Evolutionary conservation across 2,329 filamentous ascomycete genomes (phyloP).

Genomic region (Pseudopithomyces chartarum): DNA sequence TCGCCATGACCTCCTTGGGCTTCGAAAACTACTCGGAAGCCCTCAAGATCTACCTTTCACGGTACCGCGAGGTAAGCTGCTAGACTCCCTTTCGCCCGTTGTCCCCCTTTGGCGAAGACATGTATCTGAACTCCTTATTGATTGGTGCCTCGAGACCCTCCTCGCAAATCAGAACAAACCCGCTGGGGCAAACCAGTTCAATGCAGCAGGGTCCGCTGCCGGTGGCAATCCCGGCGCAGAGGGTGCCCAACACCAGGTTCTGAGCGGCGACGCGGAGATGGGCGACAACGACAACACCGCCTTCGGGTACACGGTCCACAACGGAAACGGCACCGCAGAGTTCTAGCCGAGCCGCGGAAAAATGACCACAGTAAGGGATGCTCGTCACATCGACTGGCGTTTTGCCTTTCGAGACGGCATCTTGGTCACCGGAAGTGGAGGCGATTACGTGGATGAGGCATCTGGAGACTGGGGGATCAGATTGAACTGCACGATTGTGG

Average conservation of each 20-base stretch:
- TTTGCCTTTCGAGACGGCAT: conserved; percentile 16
- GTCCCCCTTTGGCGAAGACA: conserved; percentile 47
- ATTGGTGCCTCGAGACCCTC: conserved; percentile 71
- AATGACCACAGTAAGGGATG: conserved; percentile 13
- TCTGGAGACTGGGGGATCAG: no score
- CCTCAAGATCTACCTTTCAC: conserved; percentile 95
- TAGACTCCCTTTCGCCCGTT: conserved; percentile 34
- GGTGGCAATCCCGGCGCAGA: conserved; percentile 39
- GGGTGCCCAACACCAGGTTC: conserved; percentile 47
- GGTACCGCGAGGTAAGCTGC: conserved; percentile 91
- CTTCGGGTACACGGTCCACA: conserved; percentile 49
- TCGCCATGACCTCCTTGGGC: conserved; percentile 97
- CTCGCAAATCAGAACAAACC: conserved; percentile 69
- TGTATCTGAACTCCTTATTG: conserved; percentile 57
- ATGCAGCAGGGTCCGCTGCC: conserved; percentile 41
- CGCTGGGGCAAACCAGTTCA: conserved; percentile 52
- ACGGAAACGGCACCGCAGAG: conserved; percentile 46
- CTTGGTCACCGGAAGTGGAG: conserved; percentile 28
- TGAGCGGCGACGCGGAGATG: conserved; percentile 51
- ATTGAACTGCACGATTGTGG: conserved; percentile 20
- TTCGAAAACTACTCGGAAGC: conserved; percentile 99
- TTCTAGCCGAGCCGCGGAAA: conserved; percentile 39
- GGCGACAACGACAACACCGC: conserved; percentile 48
- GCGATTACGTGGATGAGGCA: conserved; percentile 18
- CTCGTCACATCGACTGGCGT: conserved; percentile 13